phyloP scores from a whole-genome alignment of 1,284 basidiomycete genomes.

The Trichosporon sp. region DNA sequence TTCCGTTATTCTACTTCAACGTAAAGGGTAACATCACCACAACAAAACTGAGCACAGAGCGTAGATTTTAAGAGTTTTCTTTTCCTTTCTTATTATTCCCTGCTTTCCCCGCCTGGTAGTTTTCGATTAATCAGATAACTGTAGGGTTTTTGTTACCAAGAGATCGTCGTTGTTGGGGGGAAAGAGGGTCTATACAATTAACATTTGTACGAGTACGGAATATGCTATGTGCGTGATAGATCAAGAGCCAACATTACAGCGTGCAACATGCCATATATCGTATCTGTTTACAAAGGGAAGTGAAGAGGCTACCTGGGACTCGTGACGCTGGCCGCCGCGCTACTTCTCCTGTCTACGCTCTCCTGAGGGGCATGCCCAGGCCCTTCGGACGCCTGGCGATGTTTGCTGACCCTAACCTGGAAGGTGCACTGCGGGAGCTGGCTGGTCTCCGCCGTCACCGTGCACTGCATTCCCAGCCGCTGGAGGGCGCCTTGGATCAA shows the following conservation, averaged over 20 bases:
- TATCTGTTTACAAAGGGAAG: background rate
- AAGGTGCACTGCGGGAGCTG: slow-evolving; percentile 71
- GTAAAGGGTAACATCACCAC: background rate
- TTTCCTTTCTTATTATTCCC: slow-evolving; percentile 2
- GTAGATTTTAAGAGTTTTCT: slow-evolving; percentile 16
- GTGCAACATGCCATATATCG: background rate
- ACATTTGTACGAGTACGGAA: slow-evolving; percentile 2
- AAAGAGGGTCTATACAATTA: slow-evolving; percentile 2
- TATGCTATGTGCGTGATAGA: slow-evolving; percentile 5
- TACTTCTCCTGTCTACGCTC: background rate
- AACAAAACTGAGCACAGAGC: slow-evolving; percentile 16
- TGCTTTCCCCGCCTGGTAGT: background rate
- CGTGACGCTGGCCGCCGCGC: background rate
- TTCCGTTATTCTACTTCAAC: background rate
- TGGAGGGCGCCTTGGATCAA: slow-evolving; percentile 75
- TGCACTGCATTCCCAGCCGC: slow-evolving; percentile 68
- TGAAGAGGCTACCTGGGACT: background rate
- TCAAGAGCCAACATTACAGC: background rate
- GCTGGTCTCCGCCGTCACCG: slow-evolving; percentile 69
- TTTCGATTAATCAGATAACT: background rate
- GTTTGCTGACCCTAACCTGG: slow-evolving; percentile 35
- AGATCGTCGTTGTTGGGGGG: background rate
- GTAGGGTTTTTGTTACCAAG: slow-evolving; percentile 1
- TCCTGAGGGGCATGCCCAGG: background rate
- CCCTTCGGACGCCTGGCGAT: slow-evolving; percentile 10